Conservation (phyloP, 768 basidiomycete genomes). For the Daedaleopsis nitida region DNA sequence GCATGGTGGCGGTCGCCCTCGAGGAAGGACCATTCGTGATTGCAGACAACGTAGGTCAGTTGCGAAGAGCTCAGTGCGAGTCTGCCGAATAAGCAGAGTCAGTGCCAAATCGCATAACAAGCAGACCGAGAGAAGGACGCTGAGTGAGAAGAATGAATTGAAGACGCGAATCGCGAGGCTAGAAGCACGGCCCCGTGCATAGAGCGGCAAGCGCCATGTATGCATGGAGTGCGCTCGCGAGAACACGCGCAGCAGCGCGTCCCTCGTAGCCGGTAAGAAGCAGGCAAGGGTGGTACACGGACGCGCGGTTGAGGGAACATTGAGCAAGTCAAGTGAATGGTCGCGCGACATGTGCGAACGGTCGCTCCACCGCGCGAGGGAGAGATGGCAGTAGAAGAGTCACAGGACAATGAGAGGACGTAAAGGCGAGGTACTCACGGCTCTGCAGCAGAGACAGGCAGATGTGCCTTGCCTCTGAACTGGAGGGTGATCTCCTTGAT, state of each 20-base stretch:
- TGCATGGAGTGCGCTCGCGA: not conserved
- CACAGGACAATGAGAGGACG: constrained; percentile 10
- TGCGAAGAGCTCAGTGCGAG: constrained; percentile 44
- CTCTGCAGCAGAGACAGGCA: constrained; percentile 60
- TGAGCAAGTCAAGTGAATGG: not conserved
- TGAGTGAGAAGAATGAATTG: not conserved
- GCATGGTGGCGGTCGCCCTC: constrained; percentile 76
- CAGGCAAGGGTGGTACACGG: not conserved
- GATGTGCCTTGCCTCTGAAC: constrained; percentile 79
- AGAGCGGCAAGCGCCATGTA: not conserved
- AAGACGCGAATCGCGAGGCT: constrained; percentile 11
- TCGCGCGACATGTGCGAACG: not conserved
- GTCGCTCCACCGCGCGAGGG: not conserved
- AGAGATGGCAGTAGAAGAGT: not conserved
- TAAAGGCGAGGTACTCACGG: constrained; percentile 46
- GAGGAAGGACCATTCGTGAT: constrained; percentile 92
- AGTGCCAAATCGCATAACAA: not conserved
- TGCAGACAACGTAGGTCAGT: constrained; percentile 65
- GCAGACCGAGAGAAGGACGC: not conserved
- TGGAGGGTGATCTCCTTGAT: constrained; percentile 84
- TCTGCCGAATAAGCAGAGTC: constrained; percentile 13
- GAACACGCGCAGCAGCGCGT: not conserved
- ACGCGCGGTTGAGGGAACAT: too few species aligned
- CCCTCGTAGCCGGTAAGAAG: not conserved
- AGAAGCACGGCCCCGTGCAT: not conserved